Evolutionary conservation across 352 stramenopile genomes (phyloP), one percentile per base, ranked within the genome.

Genomic region (Pythium monospermum): DNA sequence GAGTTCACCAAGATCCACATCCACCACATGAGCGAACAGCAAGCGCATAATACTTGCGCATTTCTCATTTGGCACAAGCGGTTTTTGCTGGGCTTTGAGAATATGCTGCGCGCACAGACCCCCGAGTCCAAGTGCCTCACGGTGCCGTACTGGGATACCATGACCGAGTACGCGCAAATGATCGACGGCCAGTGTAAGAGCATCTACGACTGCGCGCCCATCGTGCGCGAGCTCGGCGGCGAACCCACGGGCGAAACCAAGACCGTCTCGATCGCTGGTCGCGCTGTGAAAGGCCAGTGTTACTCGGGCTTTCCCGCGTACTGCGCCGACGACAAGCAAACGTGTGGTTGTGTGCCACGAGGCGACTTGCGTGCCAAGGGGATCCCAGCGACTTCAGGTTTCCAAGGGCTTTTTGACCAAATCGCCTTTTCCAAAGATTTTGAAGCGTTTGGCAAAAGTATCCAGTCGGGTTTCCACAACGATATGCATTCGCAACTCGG

Each of bases 21-120:
- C 26, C 23, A 64, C 25, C 30, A 21, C 43, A 50, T 50, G 38
- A 52, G 41, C n/a, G 27, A 57, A 15, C 21, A 28, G 10, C 33
- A 64, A 30, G 57, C 57, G 23, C 57, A 64, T 33, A 22, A 39
- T 31, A 64, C 40, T 4, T 62, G 57, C 22, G 50, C 46, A 7
- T 91, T 91, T 62, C 68, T 87, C 42, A 89, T 85, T 62, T 94
- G 83, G 83, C 80, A 91, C 49, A 76, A 80, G 8, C 47, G 76
- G 8, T 68, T 91, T 16, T 65, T 94, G 2, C 30, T 74, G 0
- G 75, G 54, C 2, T 94, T 84, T 51, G 83, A 94, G 54, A 94
- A 91, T 63, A 91, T 94, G 78, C 61, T 94, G 4, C 83, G 81
- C 35, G 66, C 48, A 1, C 71, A 86, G 46, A 73, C 68, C 6